Evolutionary conservation across 352 stramenopile genomes (phyloP).

Genomic region (Globisporangium sylvaticum): DNA sequence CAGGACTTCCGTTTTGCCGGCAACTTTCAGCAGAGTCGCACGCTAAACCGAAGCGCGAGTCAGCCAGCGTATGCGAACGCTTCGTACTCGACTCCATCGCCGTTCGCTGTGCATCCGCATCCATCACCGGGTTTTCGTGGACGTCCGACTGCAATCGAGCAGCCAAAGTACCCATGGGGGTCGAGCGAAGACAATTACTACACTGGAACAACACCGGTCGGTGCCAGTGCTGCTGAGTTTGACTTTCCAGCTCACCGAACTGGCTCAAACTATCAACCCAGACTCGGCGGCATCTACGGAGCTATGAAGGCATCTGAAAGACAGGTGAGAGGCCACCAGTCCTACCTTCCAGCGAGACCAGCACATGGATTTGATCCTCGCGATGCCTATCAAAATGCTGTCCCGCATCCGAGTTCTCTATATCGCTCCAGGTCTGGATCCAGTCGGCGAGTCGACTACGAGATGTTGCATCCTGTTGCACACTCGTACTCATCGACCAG

Average conservation of each 20-base stretch:
- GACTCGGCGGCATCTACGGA: slow-evolving; percentile 7
- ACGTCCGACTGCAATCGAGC: background rate
- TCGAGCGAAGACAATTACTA: slow-evolving; percentile 5
- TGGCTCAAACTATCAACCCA: slow-evolving; percentile 4
- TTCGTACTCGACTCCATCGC: background rate
- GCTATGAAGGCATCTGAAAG: slow-evolving; percentile 9
- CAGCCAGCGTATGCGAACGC: slow-evolving; percentile 4
- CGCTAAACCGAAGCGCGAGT: slow-evolving; percentile 4
- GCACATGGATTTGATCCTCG: slow-evolving; percentile 18
- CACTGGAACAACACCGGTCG: background rate
- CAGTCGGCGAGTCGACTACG: slow-evolving; percentile 25
- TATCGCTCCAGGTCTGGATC: slow-evolving; percentile 31
- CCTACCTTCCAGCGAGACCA: background rate
- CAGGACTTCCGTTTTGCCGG: background rate
- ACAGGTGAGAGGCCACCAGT: background rate
- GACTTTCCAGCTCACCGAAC: slow-evolving; percentile 1
- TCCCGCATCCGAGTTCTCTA: slow-evolving; percentile 22
- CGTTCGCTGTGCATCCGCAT: slow-evolving; percentile 4
- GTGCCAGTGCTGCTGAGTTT: background rate
- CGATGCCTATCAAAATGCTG: slow-evolving; percentile 22
- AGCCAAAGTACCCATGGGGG: slow-evolving; percentile 11
- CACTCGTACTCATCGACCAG: slow-evolving; percentile 69
- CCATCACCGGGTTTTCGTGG: background rate
- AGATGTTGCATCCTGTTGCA: slow-evolving; percentile 47
- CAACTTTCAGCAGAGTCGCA: background rate